Evolutionary conservation across 768 basidiomycete species (phyloP), one percentile per base, ranked within the genome.

Genomic region (Termitomyces sp.): DNA sequence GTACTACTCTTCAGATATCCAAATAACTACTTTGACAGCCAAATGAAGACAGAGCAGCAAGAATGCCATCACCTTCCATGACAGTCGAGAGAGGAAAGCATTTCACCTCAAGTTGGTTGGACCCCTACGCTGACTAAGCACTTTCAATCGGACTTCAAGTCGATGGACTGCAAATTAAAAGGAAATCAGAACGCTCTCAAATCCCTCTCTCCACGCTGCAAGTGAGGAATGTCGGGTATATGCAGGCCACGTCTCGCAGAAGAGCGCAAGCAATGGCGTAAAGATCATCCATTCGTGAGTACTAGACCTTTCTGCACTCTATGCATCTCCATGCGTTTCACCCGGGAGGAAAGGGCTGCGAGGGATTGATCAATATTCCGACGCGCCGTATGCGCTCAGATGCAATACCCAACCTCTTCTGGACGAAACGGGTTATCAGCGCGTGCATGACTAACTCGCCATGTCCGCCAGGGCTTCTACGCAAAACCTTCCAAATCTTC

Each of bases 221-320:
- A 49, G 7, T 55, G 30, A 54, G 51, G n/a, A 32, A 93, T 94
- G 93, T 88, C 93, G 55, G 94, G 93, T 61, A 96, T 98, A 63
- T 95, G 94, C 72, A 85, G 94, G 72, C 87, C 90, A 38, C 88
- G 97, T 68, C 81, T 99, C 16, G 85, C 94, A 32, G 97, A 98
- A 74, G 97, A 99, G 75, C 86, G 97, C 69, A 99, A 99, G 76
- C 93, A 95, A 69, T 99, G 97, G 97, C 77, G 97, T 60, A 98
- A 95, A 74, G 97, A 98, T 66, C 97, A 99, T 74, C 97, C 97
- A 33, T 98, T 96, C 67, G 97, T 98, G 74, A 76, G 93, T 82
- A 30, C 32, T 40, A 20, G 12, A 36, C 20, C 20, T 30, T 44
- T 20, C n/a, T 23, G 4, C 41, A 41, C 46, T 56, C 23, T 58